Base-by-base conservation (phyloP, 2,329 filamentous ascomycete species). In the Lecanicillium sp. region DNA sequence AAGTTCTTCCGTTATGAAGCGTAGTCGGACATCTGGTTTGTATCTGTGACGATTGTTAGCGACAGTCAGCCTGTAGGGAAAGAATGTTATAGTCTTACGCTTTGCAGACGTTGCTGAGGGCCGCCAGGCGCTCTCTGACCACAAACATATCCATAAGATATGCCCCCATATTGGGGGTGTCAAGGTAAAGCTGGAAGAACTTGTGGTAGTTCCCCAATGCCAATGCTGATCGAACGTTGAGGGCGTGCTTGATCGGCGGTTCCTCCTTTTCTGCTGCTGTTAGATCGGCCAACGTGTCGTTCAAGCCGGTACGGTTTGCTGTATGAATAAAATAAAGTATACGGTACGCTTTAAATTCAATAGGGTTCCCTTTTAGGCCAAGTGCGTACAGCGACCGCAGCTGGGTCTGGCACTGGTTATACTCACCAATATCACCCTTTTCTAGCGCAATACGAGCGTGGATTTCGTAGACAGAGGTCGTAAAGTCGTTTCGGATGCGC, bases 111-210 rank as follows among this genome's bases (percentile, higher is more conserved):
- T 83, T 87, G 60, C 87, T 83, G 57, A 98, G 68, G 49, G 92
- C 92, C 57, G 84, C 81, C 49, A 98, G 77, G 54, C 92, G 86
- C 69, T 98, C 90, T 57, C 92, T 82, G 55, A 81, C 81, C 60
- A 97, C 84, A 69, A 98, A 97, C 87, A 95, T 96, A 69, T 98
- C 92, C 86, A 98, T 94, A 37, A 98, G 77, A 65, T 97, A 97
- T 52, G 85, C 88, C 45, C 92, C 90, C 89, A 98, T 95, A 56
- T 94, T 94, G 36, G 88, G 89, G 17, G 89, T 89, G 59, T 90
- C 83, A 50, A 94, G 79, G 62, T 96, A 98, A 32, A 98, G 77
- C 67, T 87, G 85, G 76, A 98, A 97, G 65, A 98, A 97, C 60
- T 79, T 90, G 68, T 98, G 90, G 62, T 96, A 96, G 66, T 97